Evolutionary conservation across 805 yeast species (phyloP).

Genomic region (Suhomyces sp.): DNA sequence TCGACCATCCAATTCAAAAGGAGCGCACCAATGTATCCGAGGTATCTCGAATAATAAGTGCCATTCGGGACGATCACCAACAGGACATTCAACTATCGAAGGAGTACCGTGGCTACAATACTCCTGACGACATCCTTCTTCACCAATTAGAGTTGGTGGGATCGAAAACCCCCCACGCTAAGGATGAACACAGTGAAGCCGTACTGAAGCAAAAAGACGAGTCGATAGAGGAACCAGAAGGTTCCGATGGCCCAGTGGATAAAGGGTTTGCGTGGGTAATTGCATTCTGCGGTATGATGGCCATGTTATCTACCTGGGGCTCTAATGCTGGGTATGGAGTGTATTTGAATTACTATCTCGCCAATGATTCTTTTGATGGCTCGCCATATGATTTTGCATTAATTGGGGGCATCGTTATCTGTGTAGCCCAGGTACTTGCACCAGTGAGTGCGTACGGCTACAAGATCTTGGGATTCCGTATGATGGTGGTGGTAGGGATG

Average conservation of each 20-base stretch:
- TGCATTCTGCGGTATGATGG: conserved; percentile 48
- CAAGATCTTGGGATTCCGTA: conserved; percentile 50
- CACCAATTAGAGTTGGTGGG: conserved; percentile 17
- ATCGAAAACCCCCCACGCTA: too few species aligned
- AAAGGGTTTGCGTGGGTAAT: conserved; percentile 56
- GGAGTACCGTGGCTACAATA: conserved; percentile 12
- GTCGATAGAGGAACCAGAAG: background rate
- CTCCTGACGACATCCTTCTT: conserved; percentile 16
- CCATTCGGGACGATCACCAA: conserved; percentile 21
- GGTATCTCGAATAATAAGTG: conserved; percentile 17
- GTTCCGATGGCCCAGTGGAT: conserved; percentile 29
- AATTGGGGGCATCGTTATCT: conserved; percentile 50
- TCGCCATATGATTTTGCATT: conserved; percentile 48
- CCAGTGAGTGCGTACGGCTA: conserved; percentile 54
- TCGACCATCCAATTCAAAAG: too few species aligned
- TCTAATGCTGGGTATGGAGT: conserved; percentile 59
- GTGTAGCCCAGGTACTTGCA: conserved; percentile 52
- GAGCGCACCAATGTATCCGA: too few species aligned
- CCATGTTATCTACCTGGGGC: conserved; percentile 54
- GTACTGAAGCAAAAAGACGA: background rate
- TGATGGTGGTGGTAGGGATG: conserved; percentile 48
- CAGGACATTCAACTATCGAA: conserved; percentile 16
- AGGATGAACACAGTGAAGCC: background rate
- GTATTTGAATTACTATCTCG: conserved; percentile 51
- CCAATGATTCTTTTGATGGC: conserved; percentile 37